Percentiles rank a stretch among this genome's conserved stretches.
phyloP scores from a whole-genome alignment of 129 eudicot species.

The Oenanthe sinensis region DNA sequence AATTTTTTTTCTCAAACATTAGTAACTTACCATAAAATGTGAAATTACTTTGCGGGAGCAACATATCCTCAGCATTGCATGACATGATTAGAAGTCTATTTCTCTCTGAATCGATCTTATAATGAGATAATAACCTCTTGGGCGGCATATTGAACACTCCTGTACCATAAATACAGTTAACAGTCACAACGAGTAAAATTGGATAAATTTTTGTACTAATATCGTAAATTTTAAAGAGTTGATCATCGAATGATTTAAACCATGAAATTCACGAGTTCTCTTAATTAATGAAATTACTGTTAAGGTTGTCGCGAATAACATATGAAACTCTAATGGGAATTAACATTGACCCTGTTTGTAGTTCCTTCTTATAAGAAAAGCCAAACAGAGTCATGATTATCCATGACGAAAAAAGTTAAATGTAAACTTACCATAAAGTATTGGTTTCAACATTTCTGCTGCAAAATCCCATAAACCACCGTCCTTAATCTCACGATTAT shows the following conservation, averaged over 20 bases:
- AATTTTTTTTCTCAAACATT: not conserved
- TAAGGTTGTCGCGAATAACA: too few species aligned
- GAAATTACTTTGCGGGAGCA: slow-evolving; percentile 77
- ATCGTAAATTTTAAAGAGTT: not conserved
- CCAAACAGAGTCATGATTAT: not conserved
- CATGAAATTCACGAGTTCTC: too few species aligned
- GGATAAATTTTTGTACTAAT: not conserved
- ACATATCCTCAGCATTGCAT: slow-evolving; percentile 98
- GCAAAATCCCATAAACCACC: slow-evolving; percentile 41
- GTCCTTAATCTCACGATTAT: not conserved
- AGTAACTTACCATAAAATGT: slow-evolving; percentile 63
- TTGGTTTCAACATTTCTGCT: slow-evolving; percentile 64
- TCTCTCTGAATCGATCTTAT: slow-evolving; percentile 66
- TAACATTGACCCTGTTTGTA: not conserved
- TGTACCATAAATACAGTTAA: not conserved
- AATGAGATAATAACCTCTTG: slow-evolving; percentile 80
- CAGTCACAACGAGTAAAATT: not conserved
- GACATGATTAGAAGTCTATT: slow-evolving; percentile 76
- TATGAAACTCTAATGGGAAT: not conserved
- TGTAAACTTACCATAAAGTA: slow-evolving; percentile 50
- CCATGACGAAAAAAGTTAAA: not conserved
- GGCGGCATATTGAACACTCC: slow-evolving; percentile 93
- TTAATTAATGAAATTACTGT: too few species aligned
- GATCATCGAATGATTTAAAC: not conserved
- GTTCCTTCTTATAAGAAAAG: too few species aligned